Base-by-base conservation (phyloP, 192 early-diverging fungal species). In the Dispira parvispora region DNA sequence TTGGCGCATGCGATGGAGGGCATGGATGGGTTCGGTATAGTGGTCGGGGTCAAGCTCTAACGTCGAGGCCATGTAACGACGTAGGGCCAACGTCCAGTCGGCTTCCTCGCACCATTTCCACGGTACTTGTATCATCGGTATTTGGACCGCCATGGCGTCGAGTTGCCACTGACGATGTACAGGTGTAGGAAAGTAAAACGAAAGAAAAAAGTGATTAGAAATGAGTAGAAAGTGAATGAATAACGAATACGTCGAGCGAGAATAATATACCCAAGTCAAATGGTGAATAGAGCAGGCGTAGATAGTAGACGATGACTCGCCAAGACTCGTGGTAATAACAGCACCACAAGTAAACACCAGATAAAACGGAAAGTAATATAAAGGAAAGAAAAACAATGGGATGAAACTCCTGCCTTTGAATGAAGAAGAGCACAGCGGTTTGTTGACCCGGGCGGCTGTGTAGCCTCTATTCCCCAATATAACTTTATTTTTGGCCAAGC, bases 21-120 rank as follows among this genome's bases (percentile, higher is more conserved):
- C 75, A 45, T 84, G 84, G 38, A 89, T 89, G 73, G 93, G 90
- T 53, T 75, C 73, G 11, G 78, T 76, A 70, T 91, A 96, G 67
- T 86, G 88, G 54, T 92, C 89, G 0, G 96, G 94, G 71, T 97
- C 93, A 47, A 95, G 92, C 63, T 92, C 89, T 68, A 95, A 94
- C 23, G 79, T 77, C 60, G 74, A 73, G 11, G 75, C 79, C 64
- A 99, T 97, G 73, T 94, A 92, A 44, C 78, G 69, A 58, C 86
- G 81, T 62, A 99, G 83, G n/a, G 92, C 78, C 14, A 75, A 72
- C 12, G 83, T 81, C 81, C 94, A 96, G 73, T 96, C 93, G 53
- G 90, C 81, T 63, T 94, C 91, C 62, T 93, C 89, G 47, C 92
- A 92, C 66, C 82, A 77, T 74, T 96, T 96, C 42, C 84, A 79